These are phyloP conservation scores for Quercus parvula DNA, from an alignment of 306 rosid genomes.

Conservation along the genomic window DNA sequence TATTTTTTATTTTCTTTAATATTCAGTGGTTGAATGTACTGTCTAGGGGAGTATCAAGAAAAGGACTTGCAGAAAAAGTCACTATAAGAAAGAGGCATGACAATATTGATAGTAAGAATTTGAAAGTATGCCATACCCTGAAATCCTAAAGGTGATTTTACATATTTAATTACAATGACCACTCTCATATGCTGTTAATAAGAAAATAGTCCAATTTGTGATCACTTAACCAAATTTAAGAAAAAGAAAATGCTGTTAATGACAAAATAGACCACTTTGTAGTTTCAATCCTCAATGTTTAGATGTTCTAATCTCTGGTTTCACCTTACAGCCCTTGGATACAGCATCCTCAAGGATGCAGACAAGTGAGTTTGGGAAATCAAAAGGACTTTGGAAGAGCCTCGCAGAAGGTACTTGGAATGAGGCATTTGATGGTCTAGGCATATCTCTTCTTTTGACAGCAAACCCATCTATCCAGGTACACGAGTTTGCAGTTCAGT, in stretches of 20 bases:
- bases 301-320: slow-evolving; percentile 23
- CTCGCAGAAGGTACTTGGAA: slow-evolving; percentile 78
- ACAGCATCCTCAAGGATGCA: slow-evolving; percentile 92
- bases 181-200: not conserved
- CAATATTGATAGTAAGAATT: not conserved
- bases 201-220: not conserved
- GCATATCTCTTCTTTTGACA: slow-evolving; percentile 89
- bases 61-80: not conserved
- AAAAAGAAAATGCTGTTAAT: not conserved
- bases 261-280: not conserved
- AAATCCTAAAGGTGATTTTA: not conserved
- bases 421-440: slow-evolving; percentile 90
- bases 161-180: not conserved
- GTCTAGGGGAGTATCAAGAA: not conserved
- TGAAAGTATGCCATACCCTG: not conserved
- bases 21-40: not conserved
- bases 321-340: slow-evolving; percentile 75
- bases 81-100: not conserved
- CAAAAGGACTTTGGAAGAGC: slow-evolving; percentile 90
- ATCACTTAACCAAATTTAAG: not conserved
- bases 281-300: not conserved
- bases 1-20: not conserved
- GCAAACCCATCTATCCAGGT: slow-evolving; percentile 96
- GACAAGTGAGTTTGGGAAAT: slow-evolving; percentile 93
- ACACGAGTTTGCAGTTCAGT: not conserved